Base-by-base conservation (phyloP, 164 flowering plant genomes). In the Magnolia kwangsiensis region DNA sequence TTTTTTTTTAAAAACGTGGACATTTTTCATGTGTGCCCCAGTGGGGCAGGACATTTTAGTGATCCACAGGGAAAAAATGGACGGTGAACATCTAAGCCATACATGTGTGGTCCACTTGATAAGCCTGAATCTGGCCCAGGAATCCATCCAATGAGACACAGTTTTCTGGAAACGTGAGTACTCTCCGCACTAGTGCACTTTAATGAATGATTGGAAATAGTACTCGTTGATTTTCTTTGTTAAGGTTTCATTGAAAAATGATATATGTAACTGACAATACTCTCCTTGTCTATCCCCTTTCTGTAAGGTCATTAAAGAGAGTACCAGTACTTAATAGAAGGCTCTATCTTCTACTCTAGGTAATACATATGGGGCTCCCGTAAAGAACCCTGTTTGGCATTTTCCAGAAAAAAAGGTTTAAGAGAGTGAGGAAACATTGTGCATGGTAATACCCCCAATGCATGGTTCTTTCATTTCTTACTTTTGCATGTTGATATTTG, bases 281-380 rank as follows among this genome's bases (percentile, higher is more conserved):
- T 58, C 63, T 58, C 67, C 67, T 64, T 61, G n/a, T 55, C 71
- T 10, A 50, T 72, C 51, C 51, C 51, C 10, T 72, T 69, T 50
- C 81, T 74, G 78, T 21, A 69, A 96, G 99, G 86, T 91, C 98
- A 78, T 80, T 96, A 67, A 89, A 92, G 67, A 87, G 99, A 75
- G 97, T 98, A 24, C 27, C 27, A 24, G 27, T 24, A 63, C 97
- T 94, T 77, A 97, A 96, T 84, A 83, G 90, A 83, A 88, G 96
- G 77, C 91, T 96, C n/a, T 96, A 91, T 83, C 98, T 96, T 85
- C 91, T 94, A 13, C 83, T 96, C 27, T 84, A 84, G 96, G 98
- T 29, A 67, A 72, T 27, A n/a, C 91, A 72, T 78, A 80, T 81
- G 90, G 87, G 18, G 80, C 90, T 81, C 82, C 93, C 23, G 77